These are phyloP conservation scores for Colletotrichum euphorbiae DNA, from an alignment of 2,329 filamentous ascomycete genomes.

Conservation along the genomic window DNA sequence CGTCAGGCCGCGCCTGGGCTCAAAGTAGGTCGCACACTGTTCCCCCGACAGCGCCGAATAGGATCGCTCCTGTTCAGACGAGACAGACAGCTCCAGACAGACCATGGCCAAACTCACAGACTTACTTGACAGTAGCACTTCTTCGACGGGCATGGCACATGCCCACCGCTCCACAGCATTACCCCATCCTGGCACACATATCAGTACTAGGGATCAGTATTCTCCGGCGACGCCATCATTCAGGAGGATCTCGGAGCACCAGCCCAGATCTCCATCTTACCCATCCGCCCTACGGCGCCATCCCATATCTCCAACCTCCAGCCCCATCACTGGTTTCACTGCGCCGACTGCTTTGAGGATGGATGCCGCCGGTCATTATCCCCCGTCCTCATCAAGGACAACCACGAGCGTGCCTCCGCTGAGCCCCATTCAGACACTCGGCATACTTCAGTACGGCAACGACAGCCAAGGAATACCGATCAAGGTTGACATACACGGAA, in stretches of 20 bases:
- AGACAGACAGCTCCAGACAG: constrained; percentile 21
- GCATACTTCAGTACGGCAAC: constrained; percentile 72
- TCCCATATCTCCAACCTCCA: constrained; percentile 65
- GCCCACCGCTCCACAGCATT: constrained; percentile 64
- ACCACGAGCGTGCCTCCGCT: constrained; percentile 65
- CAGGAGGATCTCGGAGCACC: constrained; percentile 61
- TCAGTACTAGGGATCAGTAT: constrained; percentile 67
- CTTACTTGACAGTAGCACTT: constrained; percentile 57
- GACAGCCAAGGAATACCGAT: constrained; percentile 56
- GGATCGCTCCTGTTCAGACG: constrained; percentile 32
- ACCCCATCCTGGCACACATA: constrained; percentile 61
- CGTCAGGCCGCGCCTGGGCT: constrained; percentile 65
- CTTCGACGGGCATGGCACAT: constrained; percentile 69
- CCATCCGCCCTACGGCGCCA: constrained; percentile 59
- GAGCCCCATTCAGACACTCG: constrained; percentile 61
- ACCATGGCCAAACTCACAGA: constrained; percentile 47
- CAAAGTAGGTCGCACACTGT: constrained; percentile 61
- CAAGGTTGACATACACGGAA: constrained; percentile 79
- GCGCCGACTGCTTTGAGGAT: constrained; percentile 33
- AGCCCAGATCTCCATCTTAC: constrained; percentile 65
- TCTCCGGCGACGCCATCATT: constrained; percentile 62
- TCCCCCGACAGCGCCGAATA: constrained; percentile 19
- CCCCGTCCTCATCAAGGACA: constrained; percentile 46
- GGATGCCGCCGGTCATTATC: constrained; percentile 49
- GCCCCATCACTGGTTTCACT: constrained; percentile 49